A percentile compares a stretch with the other conserved stretches of the same genome.
Conservation (phyloP, 192 early-diverging fungal genomes). For the Glomus cerebriforme region DNA sequence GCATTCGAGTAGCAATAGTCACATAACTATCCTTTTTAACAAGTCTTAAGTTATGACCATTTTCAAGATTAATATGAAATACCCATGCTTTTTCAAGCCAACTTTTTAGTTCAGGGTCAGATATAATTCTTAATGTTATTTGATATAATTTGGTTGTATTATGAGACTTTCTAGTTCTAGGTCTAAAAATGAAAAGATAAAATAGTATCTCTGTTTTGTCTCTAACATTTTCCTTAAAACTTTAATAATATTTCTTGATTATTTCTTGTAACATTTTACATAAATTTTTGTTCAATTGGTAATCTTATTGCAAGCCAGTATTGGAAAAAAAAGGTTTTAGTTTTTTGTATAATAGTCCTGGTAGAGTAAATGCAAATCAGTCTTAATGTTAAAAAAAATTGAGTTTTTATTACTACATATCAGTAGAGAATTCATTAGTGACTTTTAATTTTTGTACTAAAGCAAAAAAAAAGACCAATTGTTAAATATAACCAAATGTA, state of each 20-base stretch:
- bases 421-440: no score
- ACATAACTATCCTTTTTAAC: constrained; percentile 17
- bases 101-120: constrained; percentile 32
- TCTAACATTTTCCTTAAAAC: background rate
- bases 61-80: constrained; percentile 40
- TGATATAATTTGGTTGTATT: constrained; percentile 34
- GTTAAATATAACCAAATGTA: no score
- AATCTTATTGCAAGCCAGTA: constrained; percentile 18
- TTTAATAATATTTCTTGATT: constrained; percentile 1
- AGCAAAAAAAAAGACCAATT: no score
- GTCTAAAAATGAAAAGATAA: constrained; percentile 31
- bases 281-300: background rate
- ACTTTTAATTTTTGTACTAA: no score
- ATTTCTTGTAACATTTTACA: background rate
- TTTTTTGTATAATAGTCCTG: constrained; percentile 28
- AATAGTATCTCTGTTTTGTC: constrained; percentile 29
- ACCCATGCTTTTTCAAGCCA: constrained; percentile 38
- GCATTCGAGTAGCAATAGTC: constrained; percentile 38
- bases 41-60: constrained; percentile 28
- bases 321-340: constrained; percentile 21
- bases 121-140: constrained; percentile 24
- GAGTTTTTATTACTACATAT: no score
- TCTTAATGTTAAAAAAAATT: no score
- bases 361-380: background rate
- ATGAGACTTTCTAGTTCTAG: constrained; percentile 33